Base-by-base conservation (phyloP, 2,329 filamentous ascomycete genomes). In the Sporothrix phasma region DNA sequence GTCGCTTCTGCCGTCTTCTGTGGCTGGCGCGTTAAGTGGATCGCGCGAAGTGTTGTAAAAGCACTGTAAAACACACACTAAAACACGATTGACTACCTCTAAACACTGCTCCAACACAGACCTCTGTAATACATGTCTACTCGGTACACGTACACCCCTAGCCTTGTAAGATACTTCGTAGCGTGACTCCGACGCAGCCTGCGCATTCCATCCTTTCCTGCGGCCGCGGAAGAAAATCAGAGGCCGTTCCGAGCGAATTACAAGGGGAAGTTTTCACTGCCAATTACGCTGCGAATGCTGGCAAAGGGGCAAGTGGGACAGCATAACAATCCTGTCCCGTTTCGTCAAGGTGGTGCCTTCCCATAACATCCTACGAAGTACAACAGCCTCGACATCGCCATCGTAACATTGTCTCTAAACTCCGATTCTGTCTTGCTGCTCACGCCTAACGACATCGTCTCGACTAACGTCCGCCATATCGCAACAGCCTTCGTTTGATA, bases 21-120 rank as follows among this genome's bases (percentile, higher is more conserved):
- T 29, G 34, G 34, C n/a, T 53, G 43, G 22, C 53, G 53, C 53
- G 53, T 56, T 59, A 51, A 64, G 62, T 64, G 62, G 62, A 59
- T 64, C 54, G 45, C 53, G 31, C 49, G n/a, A n/a, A n/a, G n/a
- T n/a, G n/a, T n/a, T n/a, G n/a, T n/a, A 56, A 31, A 39, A 41
- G 53, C 7, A 29, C 37, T n/a, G 39, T 22, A 45, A 34, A 46
- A n/a, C 49, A 63, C 61, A 24, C 61, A 19, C 58, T 26, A 19
- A 61, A 51, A 24, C 19, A 53, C 46, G 13, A 19, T 49, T 31
- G 47, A 29, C 31, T 26, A 37, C 61, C 15, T 0, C 46, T 29
- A 15, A 26, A 34, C 43, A 47, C 29, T 19, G 5, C 58, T 13
- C 58, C 24, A 34, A 34, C 43, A 47, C 56, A 47, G 17, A 41